A percentile compares a stretch with the other conserved stretches of the same genome.
phyloP scores from a whole-genome alignment of 495 filamentous ascomycete species.

The Hyphodiscus hymeniophilus region DNA sequence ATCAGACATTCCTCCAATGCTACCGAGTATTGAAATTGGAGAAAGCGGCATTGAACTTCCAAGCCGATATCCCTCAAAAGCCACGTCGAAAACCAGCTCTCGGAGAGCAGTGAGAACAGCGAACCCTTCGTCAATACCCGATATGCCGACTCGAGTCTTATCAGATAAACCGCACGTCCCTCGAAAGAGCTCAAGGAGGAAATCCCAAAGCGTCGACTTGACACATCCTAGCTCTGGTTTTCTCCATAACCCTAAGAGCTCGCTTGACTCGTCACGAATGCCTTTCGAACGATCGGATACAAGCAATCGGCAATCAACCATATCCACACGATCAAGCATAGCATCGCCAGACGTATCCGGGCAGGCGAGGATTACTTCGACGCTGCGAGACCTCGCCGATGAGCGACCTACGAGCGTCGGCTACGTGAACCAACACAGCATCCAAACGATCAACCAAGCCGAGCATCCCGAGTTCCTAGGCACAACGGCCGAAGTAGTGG shows the following conservation, averaged over 20 bases:
- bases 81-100: slow-evolving; percentile 30
- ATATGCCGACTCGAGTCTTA: slow-evolving; percentile 22
- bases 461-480: slow-evolving; percentile 30
- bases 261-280: slow-evolving; percentile 37
- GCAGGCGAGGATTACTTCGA: slow-evolving; percentile 23
- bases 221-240: slow-evolving; percentile 11
- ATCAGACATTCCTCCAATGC: slow-evolving; percentile 43
- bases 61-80: slow-evolving; percentile 55
- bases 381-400: slow-evolving; percentile 16
- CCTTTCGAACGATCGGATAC: slow-evolving; percentile 54
- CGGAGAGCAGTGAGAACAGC: slow-evolving; percentile 8
- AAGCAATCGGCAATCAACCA: slow-evolving; percentile 40
- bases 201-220: slow-evolving; percentile 18
- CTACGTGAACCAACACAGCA: slow-evolving; percentile 64
- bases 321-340: slow-evolving; percentile 37
- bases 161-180: slow-evolving; percentile 19
- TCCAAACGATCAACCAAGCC: slow-evolving; percentile 28
- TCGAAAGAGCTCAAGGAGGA: slow-evolving; percentile 19
- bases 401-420: slow-evolving; percentile 62
- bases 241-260: slow-evolving; percentile 22
- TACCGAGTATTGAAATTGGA: slow-evolving; percentile 51
- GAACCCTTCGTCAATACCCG: slow-evolving; percentile 22
- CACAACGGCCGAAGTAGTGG: slow-evolving; percentile 42
- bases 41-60: slow-evolving; percentile 55
- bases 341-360: slow-evolving; percentile 24